Evolutionary conservation across 2,329 filamentous ascomycete genomes (phyloP).

Genomic region (Claviceps sp.): DNA sequence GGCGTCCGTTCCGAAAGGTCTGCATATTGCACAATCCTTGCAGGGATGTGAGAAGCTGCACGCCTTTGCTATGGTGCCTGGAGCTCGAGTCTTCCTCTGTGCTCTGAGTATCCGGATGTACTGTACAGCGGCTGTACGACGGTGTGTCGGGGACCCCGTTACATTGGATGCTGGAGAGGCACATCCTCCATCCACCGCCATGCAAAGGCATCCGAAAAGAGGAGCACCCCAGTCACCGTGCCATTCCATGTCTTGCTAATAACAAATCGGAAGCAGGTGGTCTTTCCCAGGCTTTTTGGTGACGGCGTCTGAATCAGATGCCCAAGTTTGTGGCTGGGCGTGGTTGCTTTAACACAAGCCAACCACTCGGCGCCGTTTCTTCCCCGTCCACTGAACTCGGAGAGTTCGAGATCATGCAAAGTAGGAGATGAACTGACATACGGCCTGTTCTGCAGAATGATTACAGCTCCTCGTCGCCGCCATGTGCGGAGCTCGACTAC

Average conservation of each 20-base stretch:
- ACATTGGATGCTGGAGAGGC: constrained; percentile 6
- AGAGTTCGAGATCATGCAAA: constrained; percentile 5
- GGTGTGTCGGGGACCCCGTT: constrained; percentile 8
- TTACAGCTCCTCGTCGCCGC: constrained; percentile 39
- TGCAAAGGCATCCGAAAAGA: constrained; percentile 8
- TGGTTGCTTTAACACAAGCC: constrained; percentile 4
- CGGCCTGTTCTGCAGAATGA: constrained; percentile 28
- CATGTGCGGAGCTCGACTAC: constrained; percentile 35
- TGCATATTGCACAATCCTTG: constrained; percentile 8
- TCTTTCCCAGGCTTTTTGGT: constrained; percentile 4
- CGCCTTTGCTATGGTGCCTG: constrained; percentile 9
- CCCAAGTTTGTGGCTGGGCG: constrained; percentile 1
- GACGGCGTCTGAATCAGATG: constrained; percentile 6
- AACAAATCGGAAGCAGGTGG: constrained; percentile 7
- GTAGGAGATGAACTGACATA: constrained; percentile 12
- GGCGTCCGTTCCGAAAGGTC: constrained; percentile 13
- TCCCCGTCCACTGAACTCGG: background rate
- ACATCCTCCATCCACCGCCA: constrained; percentile 9
- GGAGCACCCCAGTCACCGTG: constrained; percentile 7
- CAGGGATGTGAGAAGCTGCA: constrained; percentile 7
- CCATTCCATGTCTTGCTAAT: constrained; percentile 9
- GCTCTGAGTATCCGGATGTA: constrained; percentile 11
- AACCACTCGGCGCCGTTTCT: constrained; percentile 3
- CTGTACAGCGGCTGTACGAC: constrained; percentile 11
- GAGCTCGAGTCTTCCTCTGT: constrained; percentile 6